Base-by-base conservation (phyloP, 2,329 filamentous ascomycete species). In the Laburnicola sp. region DNA sequence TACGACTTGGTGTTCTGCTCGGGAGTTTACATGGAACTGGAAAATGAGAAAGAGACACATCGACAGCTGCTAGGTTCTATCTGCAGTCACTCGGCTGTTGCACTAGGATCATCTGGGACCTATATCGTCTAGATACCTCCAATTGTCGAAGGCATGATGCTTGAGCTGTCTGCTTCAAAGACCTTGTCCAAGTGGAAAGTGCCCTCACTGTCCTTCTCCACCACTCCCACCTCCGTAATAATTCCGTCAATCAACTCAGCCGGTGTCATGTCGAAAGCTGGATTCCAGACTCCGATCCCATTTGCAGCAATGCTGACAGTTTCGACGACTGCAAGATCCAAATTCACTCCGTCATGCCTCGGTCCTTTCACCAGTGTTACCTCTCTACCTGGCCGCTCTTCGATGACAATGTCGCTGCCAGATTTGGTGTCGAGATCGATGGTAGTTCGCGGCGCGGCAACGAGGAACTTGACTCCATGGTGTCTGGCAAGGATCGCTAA, bases 201-300 rank as follows among this genome's bases (percentile, higher is more conserved):
- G 1, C 90, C 91, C 51, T 86, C 79, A 2, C 76, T 70, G 39
- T 83, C 84, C 78, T 93, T 96, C 65, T 91, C 86, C 2, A 95
- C 85, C 6, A 91, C 89, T 0, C 93, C 93, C 63, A 88, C 85
- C 75, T 99, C 94, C 0, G 94, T 99, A 57, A 97, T 89, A 51
- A 99, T 88, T 2, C 89, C 91, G 73, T 99, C 94, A 58, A 99
- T 97, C 46, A 97, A 77, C 56, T 85, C 84, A 32, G 88, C 85
- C 0, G 94, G 93, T 7, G 94, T 99, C 30, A 99, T 89, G 68
- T 99, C 94, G 69, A 99, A 99, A 0, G 91, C 89, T 28, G 94
- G 94, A 71, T 99, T 99, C 92, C 94, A 99, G 6, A 97, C 91
- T 35, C 82, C 79, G 56, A 97, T 91, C 2, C 85, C 84, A 66